A percentile compares a stretch with the other conserved stretches of the same genome.
Evolutionary conservation across 2,329 filamentous ascomycete genomes (phyloP).

Genomic region (Talaromyces atroroseus): DNA sequence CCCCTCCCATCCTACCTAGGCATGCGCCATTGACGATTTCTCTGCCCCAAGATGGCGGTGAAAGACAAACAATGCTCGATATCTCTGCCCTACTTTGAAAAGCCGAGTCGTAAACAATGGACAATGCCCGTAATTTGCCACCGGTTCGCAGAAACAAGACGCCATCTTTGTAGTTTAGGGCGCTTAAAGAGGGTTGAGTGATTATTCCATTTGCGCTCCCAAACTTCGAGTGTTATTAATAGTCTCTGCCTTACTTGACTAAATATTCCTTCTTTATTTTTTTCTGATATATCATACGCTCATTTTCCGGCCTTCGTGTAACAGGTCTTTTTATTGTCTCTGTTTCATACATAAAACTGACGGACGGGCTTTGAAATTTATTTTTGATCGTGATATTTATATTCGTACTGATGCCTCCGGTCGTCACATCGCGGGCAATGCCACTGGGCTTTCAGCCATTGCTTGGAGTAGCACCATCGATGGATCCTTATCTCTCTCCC

Average conservation of each 20-base stretch:
- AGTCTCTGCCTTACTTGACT: background rate
- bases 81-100: background rate
- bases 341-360: background rate
- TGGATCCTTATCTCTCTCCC: conserved; percentile 26
- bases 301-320: background rate
- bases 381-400: conserved; percentile 8
- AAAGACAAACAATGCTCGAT: conserved; percentile 3
- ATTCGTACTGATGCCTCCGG: conserved; percentile 27
- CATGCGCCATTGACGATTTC: background rate
- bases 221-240: background rate
- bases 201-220: background rate
- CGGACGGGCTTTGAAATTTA: background rate
- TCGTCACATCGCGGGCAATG: conserved; percentile 24
- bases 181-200: background rate
- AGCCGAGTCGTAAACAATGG: background rate
- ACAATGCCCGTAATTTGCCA: conserved; percentile 3
- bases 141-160: background rate
- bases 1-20: background rate
- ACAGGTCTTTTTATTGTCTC: background rate
- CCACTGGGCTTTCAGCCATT: conserved; percentile 28
- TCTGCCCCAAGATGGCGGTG: conserved; percentile 4
- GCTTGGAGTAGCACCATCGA: conserved; percentile 23
- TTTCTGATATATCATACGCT: background rate
- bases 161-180: background rate
- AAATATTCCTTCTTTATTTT: background rate